Evolutionary conservation across 1,284 basidiomycete species (phyloP), one percentile per base, ranked within the genome.

Genomic region (Ganoderma lingzhi): DNA sequence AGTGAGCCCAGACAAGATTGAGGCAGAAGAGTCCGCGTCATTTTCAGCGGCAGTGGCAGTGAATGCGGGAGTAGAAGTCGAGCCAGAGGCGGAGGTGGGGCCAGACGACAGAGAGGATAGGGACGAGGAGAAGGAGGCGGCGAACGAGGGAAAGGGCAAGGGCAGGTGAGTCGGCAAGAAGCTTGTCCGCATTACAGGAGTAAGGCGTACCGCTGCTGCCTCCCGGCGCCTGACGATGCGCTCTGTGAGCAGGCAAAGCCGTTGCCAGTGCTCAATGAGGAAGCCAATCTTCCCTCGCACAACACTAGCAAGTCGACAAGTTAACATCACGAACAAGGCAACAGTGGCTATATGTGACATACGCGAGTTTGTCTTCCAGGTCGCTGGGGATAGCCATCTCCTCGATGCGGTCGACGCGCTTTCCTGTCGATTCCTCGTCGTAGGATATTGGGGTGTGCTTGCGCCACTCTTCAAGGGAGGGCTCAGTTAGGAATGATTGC

Each of bases 311-410:
- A 28, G 23, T 30, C 17, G 10, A 5, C 39, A 41, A 30, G 6
- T 41, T 14, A 42, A 17, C 39, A 41, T 23, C n/a, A n/a, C 2
- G 59, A 44, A 14, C 15, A 12, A 14, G 23, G 23, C 5, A 2
- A 44, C 9, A 6, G 35, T 23, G 3, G 35, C 23, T 23, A 19
- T 15, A 67, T 48, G 6, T 15, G 37, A 81, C 90, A 62, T 82
- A 95, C 90, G 85, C 84, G 61, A 98, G 87, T 79, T 96, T 96
- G 61, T 96, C 92, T 71, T 97, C 95, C 8, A 98, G 84, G 80
- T 98, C 96, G 70, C 92, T 90, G 2, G 96, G 96, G 69, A 98
- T 96, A 6, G 89, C 86, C 93, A 96, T 96, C 80, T 97, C 95
- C 79, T 97, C 94, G 9, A 93, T 84, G 32, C 88, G 85, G 70